These are phyloP conservation scores for Falciphora oryzae DNA, from an alignment of 2,329 filamentous ascomycete species.

Conservation along the genomic window DNA sequence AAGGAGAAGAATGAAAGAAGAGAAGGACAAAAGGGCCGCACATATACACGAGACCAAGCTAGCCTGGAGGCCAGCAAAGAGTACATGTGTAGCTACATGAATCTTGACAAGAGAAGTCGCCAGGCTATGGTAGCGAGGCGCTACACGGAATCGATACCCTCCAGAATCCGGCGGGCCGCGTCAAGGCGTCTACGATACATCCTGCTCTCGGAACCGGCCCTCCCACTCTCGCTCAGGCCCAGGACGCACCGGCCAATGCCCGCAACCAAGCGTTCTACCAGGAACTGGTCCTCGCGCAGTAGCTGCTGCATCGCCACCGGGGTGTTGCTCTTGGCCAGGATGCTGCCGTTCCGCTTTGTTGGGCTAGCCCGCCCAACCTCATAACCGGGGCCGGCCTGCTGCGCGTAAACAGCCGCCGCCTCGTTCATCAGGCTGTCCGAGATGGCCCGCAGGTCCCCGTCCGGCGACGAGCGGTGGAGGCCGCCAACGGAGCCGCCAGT, in stretches of 20 bases:
- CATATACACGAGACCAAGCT: neutral
- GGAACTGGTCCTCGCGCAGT: slow-evolving; percentile 49
- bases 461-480: slow-evolving; percentile 25
- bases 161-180: slow-evolving; percentile 65
- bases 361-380: slow-evolving; percentile 3
- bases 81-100: neutral
- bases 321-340: slow-evolving; percentile 14
- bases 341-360: neutral
- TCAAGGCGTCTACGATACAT: slow-evolving; percentile 68
- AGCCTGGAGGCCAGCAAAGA: neutral
- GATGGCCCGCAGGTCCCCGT: slow-evolving; percentile 41
- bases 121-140: neutral
- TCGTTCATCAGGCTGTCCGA: slow-evolving; percentile 44
- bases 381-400: slow-evolving; percentile 14
- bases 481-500: neutral
- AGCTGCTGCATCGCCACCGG: slow-evolving; percentile 40
- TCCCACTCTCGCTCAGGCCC: slow-evolving; percentile 48
- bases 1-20: neutral
- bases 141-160: slow-evolving; percentile 49
- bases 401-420: slow-evolving; percentile 36
- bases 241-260: slow-evolving; percentile 56
- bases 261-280: slow-evolving; percentile 55
- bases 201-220: slow-evolving; percentile 51
- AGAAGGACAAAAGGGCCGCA: neutral
- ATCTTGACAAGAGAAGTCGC: neutral